These are phyloP conservation scores for Malassezia slooffiae DNA, from an alignment of 1,284 basidiomycete species.

Conservation along the genomic window DNA sequence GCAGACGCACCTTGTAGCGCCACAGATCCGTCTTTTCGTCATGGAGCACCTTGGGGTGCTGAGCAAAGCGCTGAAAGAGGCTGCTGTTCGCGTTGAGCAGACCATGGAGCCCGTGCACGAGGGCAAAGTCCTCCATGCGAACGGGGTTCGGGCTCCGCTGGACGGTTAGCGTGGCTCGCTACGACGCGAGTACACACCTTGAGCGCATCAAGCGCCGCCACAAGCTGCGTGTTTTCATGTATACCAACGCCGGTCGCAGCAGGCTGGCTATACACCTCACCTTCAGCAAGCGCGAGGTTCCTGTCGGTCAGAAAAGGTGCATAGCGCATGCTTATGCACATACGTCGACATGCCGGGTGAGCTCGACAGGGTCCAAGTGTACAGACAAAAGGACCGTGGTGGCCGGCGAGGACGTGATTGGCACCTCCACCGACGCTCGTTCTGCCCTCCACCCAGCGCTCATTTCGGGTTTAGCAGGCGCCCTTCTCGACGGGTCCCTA, in stretches of 20 bases:
- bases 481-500: too few relatives aligned
- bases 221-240: slow-evolving; percentile 74
- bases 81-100: slow-evolving; percentile 59
- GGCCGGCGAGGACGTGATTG: too few relatives aligned
- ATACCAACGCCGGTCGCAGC: slow-evolving; percentile 67
- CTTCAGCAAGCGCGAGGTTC: slow-evolving; percentile 12
- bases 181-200: slow-evolving; percentile 48
- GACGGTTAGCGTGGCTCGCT: background rate
- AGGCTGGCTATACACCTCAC: slow-evolving; percentile 65
- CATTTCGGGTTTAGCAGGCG: too few relatives aligned
- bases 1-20: slow-evolving; percentile 64
- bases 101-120: slow-evolving; percentile 60
- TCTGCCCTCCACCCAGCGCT: too few relatives aligned
- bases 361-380: too few relatives aligned
- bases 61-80: slow-evolving; percentile 64
- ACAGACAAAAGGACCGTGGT: too few relatives aligned
- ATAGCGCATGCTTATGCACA: background rate
- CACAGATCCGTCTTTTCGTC: slow-evolving; percentile 73
- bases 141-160: slow-evolving; percentile 66
- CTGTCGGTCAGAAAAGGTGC: slow-evolving; percentile 1
- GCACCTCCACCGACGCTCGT: too few relatives aligned
- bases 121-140: slow-evolving; percentile 70
- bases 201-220: slow-evolving; percentile 69
- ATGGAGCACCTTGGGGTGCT: slow-evolving; percentile 65
- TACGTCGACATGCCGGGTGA: slow-evolving; percentile 15